Conservation (phyloP, 345 rosid genomes). For the Streptanthus diversifolius region DNA sequence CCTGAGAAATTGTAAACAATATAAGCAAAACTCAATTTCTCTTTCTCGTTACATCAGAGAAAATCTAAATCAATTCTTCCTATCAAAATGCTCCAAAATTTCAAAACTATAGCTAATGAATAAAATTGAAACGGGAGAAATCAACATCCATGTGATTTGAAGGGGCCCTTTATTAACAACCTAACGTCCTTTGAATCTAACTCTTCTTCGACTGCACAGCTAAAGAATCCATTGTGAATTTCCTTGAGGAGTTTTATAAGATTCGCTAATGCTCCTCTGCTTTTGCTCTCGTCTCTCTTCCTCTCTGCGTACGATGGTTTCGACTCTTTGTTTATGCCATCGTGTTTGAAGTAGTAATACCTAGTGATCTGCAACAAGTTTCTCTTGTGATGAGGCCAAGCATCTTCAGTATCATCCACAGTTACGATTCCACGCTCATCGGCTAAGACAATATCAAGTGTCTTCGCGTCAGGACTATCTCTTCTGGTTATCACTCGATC, state of each 20-base stretch:
- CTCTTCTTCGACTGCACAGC: not conserved
- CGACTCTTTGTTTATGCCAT: not conserved
- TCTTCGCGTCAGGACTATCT: slow-evolving; percentile 11
- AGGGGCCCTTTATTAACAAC: slow-evolving; percentile 12
- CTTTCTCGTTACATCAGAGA: not conserved
- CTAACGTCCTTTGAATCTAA: slow-evolving; percentile 15
- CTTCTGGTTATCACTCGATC: not conserved
- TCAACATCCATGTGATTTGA: slow-evolving; percentile 1
- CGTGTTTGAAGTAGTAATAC: slow-evolving; percentile 35
- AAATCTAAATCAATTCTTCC: not conserved
- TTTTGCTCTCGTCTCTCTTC: slow-evolving; percentile 2
- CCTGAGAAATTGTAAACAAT: not conserved
- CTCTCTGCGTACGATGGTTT: not conserved
- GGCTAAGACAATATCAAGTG: slow-evolving; percentile 28
- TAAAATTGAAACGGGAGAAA: not conserved
- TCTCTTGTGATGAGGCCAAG: slow-evolving; percentile 22
- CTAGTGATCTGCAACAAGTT: slow-evolving; percentile 28
- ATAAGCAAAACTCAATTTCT: not conserved
- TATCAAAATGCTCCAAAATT: not conserved
- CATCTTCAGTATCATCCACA: slow-evolving; percentile 12
- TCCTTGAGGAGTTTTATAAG: slow-evolving; percentile 6
- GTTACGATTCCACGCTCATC: slow-evolving; percentile 22
- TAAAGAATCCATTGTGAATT: slow-evolving; percentile 18
- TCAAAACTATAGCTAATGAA: not conserved
- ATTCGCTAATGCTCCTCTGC: not conserved